Base-by-base conservation (phyloP, 768 basidiomycete genomes). In the Rhodotorula babjevae region DNA sequence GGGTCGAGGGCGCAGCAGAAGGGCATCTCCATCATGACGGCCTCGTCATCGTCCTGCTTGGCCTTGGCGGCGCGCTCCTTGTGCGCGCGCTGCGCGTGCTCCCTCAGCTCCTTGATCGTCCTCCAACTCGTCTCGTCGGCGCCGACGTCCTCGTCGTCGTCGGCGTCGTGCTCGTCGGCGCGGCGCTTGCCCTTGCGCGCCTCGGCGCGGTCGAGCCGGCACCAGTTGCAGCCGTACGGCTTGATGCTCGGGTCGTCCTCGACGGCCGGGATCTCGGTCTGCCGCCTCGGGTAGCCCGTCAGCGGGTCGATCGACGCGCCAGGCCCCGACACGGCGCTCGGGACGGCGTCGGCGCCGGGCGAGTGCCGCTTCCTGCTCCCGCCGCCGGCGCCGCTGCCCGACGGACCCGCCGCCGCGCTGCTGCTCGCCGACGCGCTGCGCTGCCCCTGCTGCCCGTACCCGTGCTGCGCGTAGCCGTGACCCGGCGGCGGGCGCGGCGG, bases 1-100 rank as follows among this genome's bases (percentile, higher is more conserved):
- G 75, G 75, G n/a, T 73, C 72, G 27, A 76, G 36, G 62, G 75
- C 72, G 25, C 75, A 76, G 56, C 75, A 29, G 50, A 68, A 76
- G 59, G 75, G 75, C 63, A 67, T 58, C 47, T 76, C 72, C 36
- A 58, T 60, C 40, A 44, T 5, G 27, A n/a, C 57, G 49, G 31
- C 49, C 21, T 65, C 65, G 16, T 62, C 47, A 23, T 42, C 63
- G 27, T 49, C 47, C 53, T 55, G 31, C 33, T 69, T 64, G 21
- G 27, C 31, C 40, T 65, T 53, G 42, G 36, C 62, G 63, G 49
- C 9, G 29, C 67, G 44, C 16, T 68, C 71, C 69, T 65, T 73
- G 56, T 76, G 75, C 11, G 7, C 14, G 25, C 40, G 27, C 36
- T 56, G 31, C 16, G 27, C 25, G 55, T 76, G 75, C 52, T 73